Evolutionary conservation across 1,284 basidiomycete genomes (phyloP), one percentile per base, ranked within the genome.

Genomic region (Rugosomyces carneus): DNA sequence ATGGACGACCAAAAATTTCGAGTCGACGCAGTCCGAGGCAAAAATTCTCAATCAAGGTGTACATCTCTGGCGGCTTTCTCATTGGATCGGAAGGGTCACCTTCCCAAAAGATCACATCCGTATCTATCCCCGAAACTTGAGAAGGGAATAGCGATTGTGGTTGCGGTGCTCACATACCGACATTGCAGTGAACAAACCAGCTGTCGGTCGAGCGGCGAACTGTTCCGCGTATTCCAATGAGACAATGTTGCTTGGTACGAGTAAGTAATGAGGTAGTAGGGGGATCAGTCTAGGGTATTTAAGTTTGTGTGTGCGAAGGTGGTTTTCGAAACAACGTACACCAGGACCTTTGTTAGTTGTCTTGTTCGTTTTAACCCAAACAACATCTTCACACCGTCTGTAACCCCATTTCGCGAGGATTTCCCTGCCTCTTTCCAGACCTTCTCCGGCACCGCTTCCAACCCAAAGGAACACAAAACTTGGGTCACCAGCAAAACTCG

Each of bases 161-260:
- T 39, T 36, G 32, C 6, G 44, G 45, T 24, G 4, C 18, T 27
- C 27, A 70, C 80, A 26, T 57, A 88, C 85, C 89, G 53, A 99
- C 86, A 64, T 99, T 99, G 65, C 95, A 98, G 65, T 99, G 94
- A 0, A 97, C 94, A 63, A 98, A 95, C 81, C 90, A 88, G 48
- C 81, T 84, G 63, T 99, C 95, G 1, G 88, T 93, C 16, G 90
- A 93, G 20, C 95, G 76, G 13, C 94, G 81, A 2, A 99, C 95
- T 0, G 95, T 99, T 1, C 95, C 95, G 27, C 91, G 81, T 55
- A 99, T 99, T n/a, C 96, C 96, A 80, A 99, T 97, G 37, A 98
- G 70, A 66, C 94, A 98, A 61, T 99, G 95, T 59, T 97, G 90
- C 61, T 95, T 93, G 42, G 93, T 93, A 29, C 89, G 77, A 6